Evolutionary conservation across 345 rosid species (phyloP).

Genomic region (Acer negundo): DNA sequence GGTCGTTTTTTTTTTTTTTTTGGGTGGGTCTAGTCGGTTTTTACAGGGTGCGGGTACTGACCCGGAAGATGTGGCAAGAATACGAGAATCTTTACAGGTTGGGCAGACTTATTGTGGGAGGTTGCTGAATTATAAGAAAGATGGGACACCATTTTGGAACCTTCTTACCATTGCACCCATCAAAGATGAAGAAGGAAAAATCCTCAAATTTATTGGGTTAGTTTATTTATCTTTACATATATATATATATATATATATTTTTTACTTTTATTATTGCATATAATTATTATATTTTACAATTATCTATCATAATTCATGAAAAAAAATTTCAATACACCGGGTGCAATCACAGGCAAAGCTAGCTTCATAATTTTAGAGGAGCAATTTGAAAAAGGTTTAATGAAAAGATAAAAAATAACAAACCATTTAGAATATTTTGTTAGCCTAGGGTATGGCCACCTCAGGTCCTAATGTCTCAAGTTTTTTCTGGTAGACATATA

Average conservation of each 20-base stretch:
- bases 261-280: neutral
- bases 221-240: constrained; percentile 23
- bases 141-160: constrained; percentile 94
- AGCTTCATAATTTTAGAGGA: no score
- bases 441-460: no score
- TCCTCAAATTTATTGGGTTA: constrained; percentile 94
- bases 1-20: neutral
- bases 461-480: no score
- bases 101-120: constrained; percentile 86
- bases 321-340: no score
- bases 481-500: no score
- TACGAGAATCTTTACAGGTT: constrained; percentile 59
- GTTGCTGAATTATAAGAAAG: constrained; percentile 89
- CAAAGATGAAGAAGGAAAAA: constrained; percentile 80
- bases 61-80: constrained; percentile 79
- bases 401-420: no score
- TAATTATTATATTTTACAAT: no score
- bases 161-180: constrained; percentile 92
- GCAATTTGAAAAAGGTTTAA: no score
- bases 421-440: no score
- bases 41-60: constrained; percentile 92
- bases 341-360: no score
- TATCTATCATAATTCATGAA: no score
- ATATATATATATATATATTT: no score
- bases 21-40: constrained; percentile 62